Percentiles rank a stretch among this genome's conserved stretches.
These are phyloP conservation scores for Kwoniella mangroviensis DNA, from an alignment of 768 basidiomycete species.

Conservation along the genomic window DNA sequence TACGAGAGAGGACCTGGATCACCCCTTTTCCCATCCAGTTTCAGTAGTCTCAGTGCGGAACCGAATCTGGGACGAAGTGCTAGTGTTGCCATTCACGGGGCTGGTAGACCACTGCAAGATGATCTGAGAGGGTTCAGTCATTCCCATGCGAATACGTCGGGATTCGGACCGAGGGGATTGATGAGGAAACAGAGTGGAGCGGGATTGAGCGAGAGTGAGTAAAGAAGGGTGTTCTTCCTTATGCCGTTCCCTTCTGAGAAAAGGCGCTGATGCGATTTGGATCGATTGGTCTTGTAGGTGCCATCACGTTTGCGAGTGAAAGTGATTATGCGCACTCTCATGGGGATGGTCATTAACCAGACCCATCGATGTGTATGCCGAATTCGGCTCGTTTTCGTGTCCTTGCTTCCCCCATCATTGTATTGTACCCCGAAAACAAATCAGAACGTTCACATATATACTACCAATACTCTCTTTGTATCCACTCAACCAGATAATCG, in stretches of 20 bases:
- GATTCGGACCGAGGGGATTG: constrained; percentile 25
- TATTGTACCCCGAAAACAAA: too few relatives aligned
- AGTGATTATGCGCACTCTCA: constrained; percentile 28
- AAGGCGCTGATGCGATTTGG: background rate
- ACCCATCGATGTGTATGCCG: too few relatives aligned
- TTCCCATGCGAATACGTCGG: background rate
- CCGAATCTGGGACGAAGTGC: constrained; percentile 65
- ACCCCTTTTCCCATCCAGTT: constrained; percentile 81
- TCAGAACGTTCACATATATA: too few relatives aligned
- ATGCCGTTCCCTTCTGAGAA: too few relatives aligned
- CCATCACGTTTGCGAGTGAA: constrained; percentile 54
- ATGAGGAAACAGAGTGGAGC: constrained; percentile 43
- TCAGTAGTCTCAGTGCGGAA: constrained; percentile 68
- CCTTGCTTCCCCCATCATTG: too few relatives aligned
- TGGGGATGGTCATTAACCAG: constrained; percentile 1
- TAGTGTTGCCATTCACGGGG: constrained; percentile 37
- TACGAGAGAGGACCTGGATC: constrained; percentile 70
- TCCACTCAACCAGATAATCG: too few relatives aligned
- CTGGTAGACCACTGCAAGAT: constrained; percentile 20
- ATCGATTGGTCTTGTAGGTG: constrained; percentile 30
- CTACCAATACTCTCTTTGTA: too few relatives aligned
- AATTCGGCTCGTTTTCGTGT: too few relatives aligned
- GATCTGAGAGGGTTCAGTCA: constrained; percentile 16
- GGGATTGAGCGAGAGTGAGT: constrained; percentile 54
- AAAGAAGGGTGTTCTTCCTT: background rate